Evolutionary conservation across 1,284 basidiomycete genomes (phyloP).

Genomic region (Sporisorium graminicola): DNA sequence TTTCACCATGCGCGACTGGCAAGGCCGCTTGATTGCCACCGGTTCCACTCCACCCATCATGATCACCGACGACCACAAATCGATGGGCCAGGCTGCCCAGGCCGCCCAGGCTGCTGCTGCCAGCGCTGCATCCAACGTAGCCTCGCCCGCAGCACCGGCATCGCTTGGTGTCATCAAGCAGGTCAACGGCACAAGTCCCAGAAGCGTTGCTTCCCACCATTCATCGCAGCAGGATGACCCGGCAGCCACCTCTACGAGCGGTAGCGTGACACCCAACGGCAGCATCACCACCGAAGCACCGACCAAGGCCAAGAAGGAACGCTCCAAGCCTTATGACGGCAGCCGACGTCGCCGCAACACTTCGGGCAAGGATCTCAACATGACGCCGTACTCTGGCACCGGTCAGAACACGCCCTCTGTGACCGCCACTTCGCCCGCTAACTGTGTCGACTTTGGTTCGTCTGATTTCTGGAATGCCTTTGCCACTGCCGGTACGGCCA

Average conservation of each 20-base stretch:
- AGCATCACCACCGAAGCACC: slow-evolving; percentile 20
- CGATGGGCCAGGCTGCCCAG: slow-evolving; percentile 73
- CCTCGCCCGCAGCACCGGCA: slow-evolving; percentile 33
- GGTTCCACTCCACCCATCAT: slow-evolving; percentile 88
- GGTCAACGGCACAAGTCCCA: slow-evolving; percentile 36
- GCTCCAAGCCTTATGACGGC: slow-evolving; percentile 62
- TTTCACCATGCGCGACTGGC: slow-evolving; percentile 86
- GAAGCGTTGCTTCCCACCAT: slow-evolving; percentile 13
- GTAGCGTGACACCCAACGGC: slow-evolving; percentile 44
- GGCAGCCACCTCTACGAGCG: slow-evolving; percentile 23
- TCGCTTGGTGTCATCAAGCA: slow-evolving; percentile 40
- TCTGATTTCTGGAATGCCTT: slow-evolving; percentile 57
- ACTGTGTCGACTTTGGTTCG: slow-evolving; percentile 43
- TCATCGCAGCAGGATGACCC: slow-evolving; percentile 25
- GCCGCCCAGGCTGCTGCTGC: slow-evolving; percentile 46
- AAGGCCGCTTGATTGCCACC: slow-evolving; percentile 83
- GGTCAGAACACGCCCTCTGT: slow-evolving; percentile 48
- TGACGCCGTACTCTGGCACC: slow-evolving; percentile 48
- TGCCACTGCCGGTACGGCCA: slow-evolving; percentile 32
- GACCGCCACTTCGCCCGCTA: slow-evolving; percentile 23
- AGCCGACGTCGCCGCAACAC: slow-evolving; percentile 53
- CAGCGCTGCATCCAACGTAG: slow-evolving; percentile 25
- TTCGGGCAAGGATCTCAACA: slow-evolving; percentile 49
- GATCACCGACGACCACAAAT: slow-evolving; percentile 96
- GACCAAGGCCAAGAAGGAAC: slow-evolving; percentile 38